Evolutionary conservation across 2,329 filamentous ascomycete species (phyloP).

Genomic region (Curvularia sp.): DNA sequence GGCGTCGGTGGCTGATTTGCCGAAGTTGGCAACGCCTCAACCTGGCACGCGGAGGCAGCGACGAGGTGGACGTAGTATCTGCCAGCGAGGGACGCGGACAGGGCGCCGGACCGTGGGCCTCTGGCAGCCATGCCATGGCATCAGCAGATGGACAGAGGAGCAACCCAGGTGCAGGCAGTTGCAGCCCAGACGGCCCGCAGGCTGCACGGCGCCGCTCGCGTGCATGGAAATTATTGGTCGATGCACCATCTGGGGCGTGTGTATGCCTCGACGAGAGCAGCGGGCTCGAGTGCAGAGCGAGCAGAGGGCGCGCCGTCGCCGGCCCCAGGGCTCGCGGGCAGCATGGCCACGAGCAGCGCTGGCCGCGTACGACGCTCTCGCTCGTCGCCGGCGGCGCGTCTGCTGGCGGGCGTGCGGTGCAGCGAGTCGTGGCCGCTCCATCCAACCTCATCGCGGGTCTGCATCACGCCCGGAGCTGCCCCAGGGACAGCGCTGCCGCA

Average conservation of each 20-base stretch:
- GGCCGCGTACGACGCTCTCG: slow-evolving; percentile 5
- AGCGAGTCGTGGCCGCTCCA: slow-evolving; percentile 17
- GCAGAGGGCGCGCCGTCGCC: slow-evolving; percentile 17
- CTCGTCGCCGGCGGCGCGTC: slow-evolving; percentile 4
- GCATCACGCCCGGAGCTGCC: slow-evolving; percentile 26
- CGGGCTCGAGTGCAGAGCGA: slow-evolving; percentile 24
- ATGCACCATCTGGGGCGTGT: slow-evolving; percentile 18
- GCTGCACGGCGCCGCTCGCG: slow-evolving; percentile 17
- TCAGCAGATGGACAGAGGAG: not conserved
- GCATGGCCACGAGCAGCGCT: slow-evolving; percentile 13
- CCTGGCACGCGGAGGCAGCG: slow-evolving; percentile 22
- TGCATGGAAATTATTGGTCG: slow-evolving; percentile 24
- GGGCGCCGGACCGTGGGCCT: not conserved
- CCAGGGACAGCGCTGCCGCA: slow-evolving; percentile 30
- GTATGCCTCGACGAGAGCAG: slow-evolving; percentile 24
- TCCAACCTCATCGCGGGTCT: slow-evolving; percentile 32
- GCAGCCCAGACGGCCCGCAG: slow-evolving; percentile 15
- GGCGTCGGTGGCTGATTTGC: slow-evolving; percentile 21
- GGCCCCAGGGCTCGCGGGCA: slow-evolving; percentile 11
- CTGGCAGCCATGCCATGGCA: not conserved
- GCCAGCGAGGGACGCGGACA: not conserved
- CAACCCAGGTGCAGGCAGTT: not conserved
- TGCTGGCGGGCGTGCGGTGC: not conserved
- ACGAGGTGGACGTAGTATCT: slow-evolving; percentile 7
- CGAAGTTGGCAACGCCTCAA: slow-evolving; percentile 27